Conservation (phyloP, 164 flowering plant species). For the Kalanchoe fedtschenkoi region DNA sequence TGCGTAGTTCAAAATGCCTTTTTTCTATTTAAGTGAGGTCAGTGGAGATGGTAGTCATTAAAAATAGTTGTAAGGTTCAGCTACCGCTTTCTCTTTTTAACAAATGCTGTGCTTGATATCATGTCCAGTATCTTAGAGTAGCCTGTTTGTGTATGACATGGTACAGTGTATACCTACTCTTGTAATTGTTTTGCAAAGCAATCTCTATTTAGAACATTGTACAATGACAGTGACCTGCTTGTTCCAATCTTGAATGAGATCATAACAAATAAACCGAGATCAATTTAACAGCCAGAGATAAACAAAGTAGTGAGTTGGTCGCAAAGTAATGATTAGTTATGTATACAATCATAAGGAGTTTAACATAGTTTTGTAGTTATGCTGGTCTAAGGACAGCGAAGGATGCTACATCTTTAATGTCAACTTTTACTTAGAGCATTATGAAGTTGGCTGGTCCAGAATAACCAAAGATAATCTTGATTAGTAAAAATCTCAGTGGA, state of each 20-base stretch:
- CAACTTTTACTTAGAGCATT: not conserved
- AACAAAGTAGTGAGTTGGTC: not conserved
- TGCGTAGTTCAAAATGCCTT: not conserved
- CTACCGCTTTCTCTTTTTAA: not conserved
- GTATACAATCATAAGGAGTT: not conserved
- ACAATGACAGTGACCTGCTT: not conserved
- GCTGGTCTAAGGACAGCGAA: too few relatives aligned
- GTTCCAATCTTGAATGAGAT: not conserved
- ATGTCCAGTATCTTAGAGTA: too few relatives aligned
- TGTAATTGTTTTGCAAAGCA: too few relatives aligned
- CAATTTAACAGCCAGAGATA: not conserved
- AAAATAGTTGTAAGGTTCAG: not conserved
- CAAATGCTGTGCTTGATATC: not conserved
- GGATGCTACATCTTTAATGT: not conserved
- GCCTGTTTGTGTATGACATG: too few relatives aligned
- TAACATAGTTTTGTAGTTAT: too few relatives aligned
- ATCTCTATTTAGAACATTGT: not conserved
- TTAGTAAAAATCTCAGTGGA: not conserved
- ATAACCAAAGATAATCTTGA: not conserved
- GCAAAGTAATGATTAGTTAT: not conserved
- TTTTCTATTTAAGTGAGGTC: not conserved
- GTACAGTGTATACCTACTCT: too few relatives aligned
- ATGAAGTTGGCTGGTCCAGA: not conserved
- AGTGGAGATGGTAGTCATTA: too few relatives aligned
- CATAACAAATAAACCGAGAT: not conserved